Evolutionary conservation across 140 eudicot genomes (phyloP).

Genomic region (Stevia rebaudiana): DNA sequence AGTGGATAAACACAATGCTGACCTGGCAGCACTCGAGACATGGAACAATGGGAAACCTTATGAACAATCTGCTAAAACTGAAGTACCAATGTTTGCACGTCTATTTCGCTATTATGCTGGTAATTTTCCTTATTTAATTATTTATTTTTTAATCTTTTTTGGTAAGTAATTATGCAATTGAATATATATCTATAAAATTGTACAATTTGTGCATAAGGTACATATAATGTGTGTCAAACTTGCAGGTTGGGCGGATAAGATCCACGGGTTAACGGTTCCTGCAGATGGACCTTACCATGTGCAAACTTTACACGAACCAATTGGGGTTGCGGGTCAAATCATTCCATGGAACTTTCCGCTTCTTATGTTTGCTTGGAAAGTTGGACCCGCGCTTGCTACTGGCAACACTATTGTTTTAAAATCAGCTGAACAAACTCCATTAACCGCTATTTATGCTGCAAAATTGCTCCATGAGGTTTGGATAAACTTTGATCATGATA

Average conservation of each 20-base stretch:
- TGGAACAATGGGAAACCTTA: constrained; percentile 49
- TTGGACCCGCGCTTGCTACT: constrained; percentile 90
- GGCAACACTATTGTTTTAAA: constrained; percentile 86
- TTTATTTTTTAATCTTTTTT: too few species aligned
- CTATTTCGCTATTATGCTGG: constrained; percentile 90
- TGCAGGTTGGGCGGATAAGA: constrained; percentile 96
- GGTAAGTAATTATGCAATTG: constrained; percentile 17
- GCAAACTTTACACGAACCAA: constrained; percentile 90
- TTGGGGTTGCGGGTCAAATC: constrained; percentile 93
- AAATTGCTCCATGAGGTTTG: constrained; percentile 81
- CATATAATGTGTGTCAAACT: not conserved
- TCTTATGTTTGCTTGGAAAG: constrained; percentile 96
- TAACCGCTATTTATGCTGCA: constrained; percentile 73
- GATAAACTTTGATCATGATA: not conserved
- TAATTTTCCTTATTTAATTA: too few species aligned
- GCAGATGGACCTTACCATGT: constrained; percentile 94
- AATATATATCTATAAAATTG: not conserved
- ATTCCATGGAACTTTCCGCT: constrained; percentile 99
- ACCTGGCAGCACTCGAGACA: constrained; percentile 22
- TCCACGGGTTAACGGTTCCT: constrained; percentile 88
- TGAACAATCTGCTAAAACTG: constrained; percentile 64
- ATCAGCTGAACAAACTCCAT: constrained; percentile 94
- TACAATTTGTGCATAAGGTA: not conserved
- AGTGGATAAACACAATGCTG: constrained; percentile 72
- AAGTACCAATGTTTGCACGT: constrained; percentile 69